phyloP scores from a whole-genome alignment of 2,329 filamentous ascomycete species.

The Berkeleyomyces basicola region DNA sequence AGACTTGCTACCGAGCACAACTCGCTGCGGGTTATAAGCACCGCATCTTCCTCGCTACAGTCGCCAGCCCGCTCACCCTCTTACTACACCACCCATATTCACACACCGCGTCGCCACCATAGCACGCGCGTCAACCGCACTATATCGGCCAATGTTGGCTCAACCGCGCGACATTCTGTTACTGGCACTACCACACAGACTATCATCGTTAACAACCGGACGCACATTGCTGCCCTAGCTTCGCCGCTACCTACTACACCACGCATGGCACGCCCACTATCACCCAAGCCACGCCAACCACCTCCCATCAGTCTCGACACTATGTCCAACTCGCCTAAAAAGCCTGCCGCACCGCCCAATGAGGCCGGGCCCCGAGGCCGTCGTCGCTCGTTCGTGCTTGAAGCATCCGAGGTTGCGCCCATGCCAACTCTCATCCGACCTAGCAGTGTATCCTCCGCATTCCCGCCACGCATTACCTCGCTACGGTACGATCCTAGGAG shows the following conservation, averaged over 20 bases:
- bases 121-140: constrained; percentile 3
- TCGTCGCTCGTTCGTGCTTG: constrained; percentile 6
- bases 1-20: not conserved
- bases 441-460: not conserved
- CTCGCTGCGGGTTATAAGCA: constrained; percentile 1
- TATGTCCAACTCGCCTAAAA: constrained; percentile 7
- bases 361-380: not conserved
- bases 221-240: constrained; percentile 7
- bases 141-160: not conserved
- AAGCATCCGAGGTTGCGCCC: constrained; percentile 4
- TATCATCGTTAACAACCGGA: not conserved
- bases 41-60: not conserved
- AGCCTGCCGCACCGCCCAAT: not conserved
- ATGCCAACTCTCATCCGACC: not conserved
- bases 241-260: constrained; percentile 2
- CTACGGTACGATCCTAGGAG: not conserved
- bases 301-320: constrained; percentile 12
- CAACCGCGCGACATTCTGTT: not conserved
- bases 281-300: constrained; percentile 13
- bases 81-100: not conserved
- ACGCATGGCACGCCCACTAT: not conserved
- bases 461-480: not conserved
- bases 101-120: constrained; percentile 2
- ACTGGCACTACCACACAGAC: not conserved
- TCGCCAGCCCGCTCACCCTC: not conserved